Percentiles rank a stretch among this genome's conserved stretches.
Conservation (phyloP, 139 green algal genomes). For the Chlamydomonas sphaeroides region DNA sequence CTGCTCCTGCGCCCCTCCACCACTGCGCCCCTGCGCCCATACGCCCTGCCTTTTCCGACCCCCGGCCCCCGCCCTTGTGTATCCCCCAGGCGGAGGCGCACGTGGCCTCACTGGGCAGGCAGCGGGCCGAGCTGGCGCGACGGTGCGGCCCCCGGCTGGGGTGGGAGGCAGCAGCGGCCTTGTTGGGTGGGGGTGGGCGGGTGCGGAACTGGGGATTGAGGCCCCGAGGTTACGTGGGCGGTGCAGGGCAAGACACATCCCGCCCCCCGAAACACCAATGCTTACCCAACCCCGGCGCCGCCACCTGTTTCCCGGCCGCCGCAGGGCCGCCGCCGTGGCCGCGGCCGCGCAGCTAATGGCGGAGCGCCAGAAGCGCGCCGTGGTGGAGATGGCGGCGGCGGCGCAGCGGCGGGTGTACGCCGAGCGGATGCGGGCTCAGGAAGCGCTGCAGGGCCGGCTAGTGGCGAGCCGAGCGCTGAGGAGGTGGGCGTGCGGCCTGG, state of each 20-base stretch:
- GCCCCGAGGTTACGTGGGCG: no score
- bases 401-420: background rate
- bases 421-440: background rate
- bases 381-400: background rate
- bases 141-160: background rate
- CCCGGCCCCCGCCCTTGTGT: no score
- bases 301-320: no score
- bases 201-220: no score
- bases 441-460: background rate
- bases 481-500: background rate
- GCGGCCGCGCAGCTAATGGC: background rate
- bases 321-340: background rate
- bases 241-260: no score
- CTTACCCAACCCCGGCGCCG: no score
- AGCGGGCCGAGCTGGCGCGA: background rate
- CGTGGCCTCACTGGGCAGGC: slow-evolving; percentile 15
- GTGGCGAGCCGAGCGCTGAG: background rate
- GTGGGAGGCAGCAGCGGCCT: no score
- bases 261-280: no score
- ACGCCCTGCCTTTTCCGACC: no score
- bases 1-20: no score
- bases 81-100: background rate
- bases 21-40: no score
- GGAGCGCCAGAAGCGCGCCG: background rate
- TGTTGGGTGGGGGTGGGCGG: no score